phyloP scores from a whole-genome alignment of 257 asterid species.

The Verbena officinalis region DNA sequence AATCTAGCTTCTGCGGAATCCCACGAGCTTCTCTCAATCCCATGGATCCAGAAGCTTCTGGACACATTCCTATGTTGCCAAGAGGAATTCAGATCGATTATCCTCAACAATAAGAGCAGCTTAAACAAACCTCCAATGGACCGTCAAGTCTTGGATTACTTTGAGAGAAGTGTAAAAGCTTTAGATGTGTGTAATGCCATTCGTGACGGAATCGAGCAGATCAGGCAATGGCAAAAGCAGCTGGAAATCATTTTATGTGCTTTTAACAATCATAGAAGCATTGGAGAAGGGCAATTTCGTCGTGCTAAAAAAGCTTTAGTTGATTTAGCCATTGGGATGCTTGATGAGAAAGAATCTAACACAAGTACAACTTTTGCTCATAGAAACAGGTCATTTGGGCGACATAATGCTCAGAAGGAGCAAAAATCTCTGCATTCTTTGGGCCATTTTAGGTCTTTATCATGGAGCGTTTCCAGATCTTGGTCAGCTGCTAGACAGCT shows the following conservation, averaged over 20 bases:
- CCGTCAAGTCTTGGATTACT: slow-evolving; percentile 55
- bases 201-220: slow-evolving; percentile 90
- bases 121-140: slow-evolving; percentile 72
- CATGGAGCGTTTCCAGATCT: slow-evolving; percentile 93
- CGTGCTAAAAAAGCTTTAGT: slow-evolving; percentile 79
- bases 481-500: slow-evolving; percentile 95
- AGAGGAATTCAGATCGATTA: slow-evolving; percentile 71
- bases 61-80: slow-evolving; percentile 74
- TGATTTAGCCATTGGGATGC: slow-evolving; percentile 82
- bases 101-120: slow-evolving; percentile 43
- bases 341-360: slow-evolving; percentile 61
- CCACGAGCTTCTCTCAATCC: slow-evolving; percentile 60
- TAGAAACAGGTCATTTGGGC: slow-evolving; percentile 83
- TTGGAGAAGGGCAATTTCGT: slow-evolving; percentile 91
- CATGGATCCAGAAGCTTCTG: slow-evolving; percentile 76
- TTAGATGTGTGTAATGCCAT: slow-evolving; percentile 92
- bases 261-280: slow-evolving; percentile 60
- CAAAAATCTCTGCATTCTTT: slow-evolving; percentile 47
- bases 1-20: slow-evolving; percentile 44
- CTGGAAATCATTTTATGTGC: slow-evolving; percentile 82
- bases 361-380: slow-evolving; percentile 44
- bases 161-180: slow-evolving; percentile 84
- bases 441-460: slow-evolving; percentile 71
- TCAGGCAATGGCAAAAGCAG: slow-evolving; percentile 87
- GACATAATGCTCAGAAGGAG: slow-evolving; percentile 49